phyloP scores from a whole-genome alignment of 2,329 filamentous ascomycete species.

The Penicillium sp. region DNA sequence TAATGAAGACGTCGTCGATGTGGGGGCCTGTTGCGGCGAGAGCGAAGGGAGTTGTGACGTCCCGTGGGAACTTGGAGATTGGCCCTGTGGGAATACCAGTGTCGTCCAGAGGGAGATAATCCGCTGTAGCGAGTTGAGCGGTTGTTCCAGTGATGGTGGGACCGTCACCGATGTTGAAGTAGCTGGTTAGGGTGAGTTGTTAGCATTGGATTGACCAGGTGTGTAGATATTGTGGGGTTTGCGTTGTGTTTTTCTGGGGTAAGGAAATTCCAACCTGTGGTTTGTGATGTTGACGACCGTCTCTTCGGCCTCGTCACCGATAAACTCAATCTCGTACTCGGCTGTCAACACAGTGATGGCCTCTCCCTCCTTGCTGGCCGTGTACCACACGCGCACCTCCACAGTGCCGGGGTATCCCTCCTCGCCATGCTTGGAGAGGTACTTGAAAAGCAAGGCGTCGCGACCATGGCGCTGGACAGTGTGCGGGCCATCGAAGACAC shows the following conservation, averaged over 20 bases:
- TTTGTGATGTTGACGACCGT: constrained; percentile 93
- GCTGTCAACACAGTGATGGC: constrained; percentile 75
- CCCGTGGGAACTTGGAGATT: constrained; percentile 65
- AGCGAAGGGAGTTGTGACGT: constrained; percentile 68
- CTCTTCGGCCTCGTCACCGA: constrained; percentile 77
- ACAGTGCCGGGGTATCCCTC: constrained; percentile 89
- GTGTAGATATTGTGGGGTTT: not conserved
- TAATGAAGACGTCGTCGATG: constrained; percentile 89
- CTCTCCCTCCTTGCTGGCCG: constrained; percentile 68
- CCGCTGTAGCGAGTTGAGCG: constrained; percentile 60
- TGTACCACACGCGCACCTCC: constrained; percentile 77
- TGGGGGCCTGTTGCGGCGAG: constrained; percentile 72
- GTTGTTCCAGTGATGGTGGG: constrained; percentile 66
- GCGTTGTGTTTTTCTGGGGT: too few species aligned
- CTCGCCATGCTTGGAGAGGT: constrained; percentile 76
- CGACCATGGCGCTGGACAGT: constrained; percentile 61
- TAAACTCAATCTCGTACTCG: constrained; percentile 85
- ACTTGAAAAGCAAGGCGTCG: constrained; percentile 68
- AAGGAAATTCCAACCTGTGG: constrained; percentile 69
- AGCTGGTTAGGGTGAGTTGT: constrained; percentile 47
- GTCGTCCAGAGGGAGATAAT: constrained; percentile 74
- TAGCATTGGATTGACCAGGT: not conserved
- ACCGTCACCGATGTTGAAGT: constrained; percentile 67
- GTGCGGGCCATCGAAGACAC: constrained; percentile 56
- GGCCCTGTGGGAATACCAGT: constrained; percentile 73